Evolutionary conservation across 1,139 yeast genomes (phyloP).

Genomic region (Kodamaea derodonti): DNA sequence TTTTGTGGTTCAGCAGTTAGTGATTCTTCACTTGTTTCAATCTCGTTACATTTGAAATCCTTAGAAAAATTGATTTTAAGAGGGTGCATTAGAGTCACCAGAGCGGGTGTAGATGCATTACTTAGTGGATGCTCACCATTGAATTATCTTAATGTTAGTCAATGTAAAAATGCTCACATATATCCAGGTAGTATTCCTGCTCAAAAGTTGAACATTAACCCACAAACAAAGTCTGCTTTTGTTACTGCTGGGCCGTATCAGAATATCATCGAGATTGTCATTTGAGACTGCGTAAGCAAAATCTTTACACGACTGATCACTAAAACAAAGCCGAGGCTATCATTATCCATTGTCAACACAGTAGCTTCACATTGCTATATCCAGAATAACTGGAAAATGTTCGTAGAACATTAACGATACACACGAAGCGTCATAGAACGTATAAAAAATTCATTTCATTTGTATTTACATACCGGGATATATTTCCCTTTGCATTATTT

Average conservation of each 20-base stretch:
- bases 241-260: constrained; percentile 54
- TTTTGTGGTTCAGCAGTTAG: constrained; percentile 81
- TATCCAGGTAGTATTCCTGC: constrained; percentile 59
- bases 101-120: constrained; percentile 69
- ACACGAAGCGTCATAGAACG: background rate
- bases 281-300: no score
- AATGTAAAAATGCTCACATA: constrained; percentile 59
- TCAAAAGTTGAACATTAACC: constrained; percentile 47
- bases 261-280: constrained; percentile 53
- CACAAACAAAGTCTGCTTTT: constrained; percentile 53
- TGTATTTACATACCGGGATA: background rate
- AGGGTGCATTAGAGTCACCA: constrained; percentile 72
- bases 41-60: constrained; percentile 52
- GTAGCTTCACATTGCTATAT: background rate
- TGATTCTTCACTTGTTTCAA: constrained; percentile 60
- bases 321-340: no score
- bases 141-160: constrained; percentile 56
- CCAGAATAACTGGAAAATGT: no score
- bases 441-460: background rate
- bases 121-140: constrained; percentile 55
- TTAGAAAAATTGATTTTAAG: constrained; percentile 50
- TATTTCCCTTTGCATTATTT: constrained; percentile 4
- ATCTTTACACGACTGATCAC: no score
- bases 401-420: background rate
- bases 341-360: no score